phyloP scores from a whole-genome alignment of 768 basidiomycete species.

The Kwoniella europaea region DNA sequence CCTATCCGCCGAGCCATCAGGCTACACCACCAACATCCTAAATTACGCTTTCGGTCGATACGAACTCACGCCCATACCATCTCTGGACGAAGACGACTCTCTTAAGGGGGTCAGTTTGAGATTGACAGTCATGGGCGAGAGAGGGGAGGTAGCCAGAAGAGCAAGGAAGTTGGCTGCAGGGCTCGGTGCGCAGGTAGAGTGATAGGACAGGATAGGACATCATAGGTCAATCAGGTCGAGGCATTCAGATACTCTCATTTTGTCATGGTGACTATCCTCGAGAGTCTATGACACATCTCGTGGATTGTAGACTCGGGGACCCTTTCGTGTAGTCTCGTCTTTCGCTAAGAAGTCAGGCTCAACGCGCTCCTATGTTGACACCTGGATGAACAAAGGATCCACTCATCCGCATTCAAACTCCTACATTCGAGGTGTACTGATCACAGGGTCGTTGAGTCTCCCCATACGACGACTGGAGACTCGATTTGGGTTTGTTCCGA shows the following conservation, averaged over 20 bases:
- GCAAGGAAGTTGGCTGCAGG: slow-evolving; percentile 64
- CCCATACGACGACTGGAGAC: no score
- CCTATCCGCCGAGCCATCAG: slow-evolving; percentile 45
- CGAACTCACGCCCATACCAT: slow-evolving; percentile 64
- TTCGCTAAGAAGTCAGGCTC: no score
- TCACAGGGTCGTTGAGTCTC: no score
- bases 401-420: no score
- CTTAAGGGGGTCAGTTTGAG: slow-evolving; percentile 61
- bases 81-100: slow-evolving; percentile 47
- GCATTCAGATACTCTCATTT: background rate
- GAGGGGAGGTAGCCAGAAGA: slow-evolving; percentile 73
- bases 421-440: no score
- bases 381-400: no score
- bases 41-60: slow-evolving; percentile 95
- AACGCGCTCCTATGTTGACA: no score
- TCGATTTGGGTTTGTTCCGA: no score
- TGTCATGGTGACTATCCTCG: background rate
- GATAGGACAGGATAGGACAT: background rate
- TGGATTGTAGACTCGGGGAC: no score
- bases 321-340: no score
- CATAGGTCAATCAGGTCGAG: no score
- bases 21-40: slow-evolving; percentile 58
- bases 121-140: slow-evolving; percentile 89
- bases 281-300: background rate
- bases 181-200: slow-evolving; percentile 37